Evolutionary conservation across 1,139 yeast species (phyloP).

Genomic region (Geotrichum bryndzae): DNA sequence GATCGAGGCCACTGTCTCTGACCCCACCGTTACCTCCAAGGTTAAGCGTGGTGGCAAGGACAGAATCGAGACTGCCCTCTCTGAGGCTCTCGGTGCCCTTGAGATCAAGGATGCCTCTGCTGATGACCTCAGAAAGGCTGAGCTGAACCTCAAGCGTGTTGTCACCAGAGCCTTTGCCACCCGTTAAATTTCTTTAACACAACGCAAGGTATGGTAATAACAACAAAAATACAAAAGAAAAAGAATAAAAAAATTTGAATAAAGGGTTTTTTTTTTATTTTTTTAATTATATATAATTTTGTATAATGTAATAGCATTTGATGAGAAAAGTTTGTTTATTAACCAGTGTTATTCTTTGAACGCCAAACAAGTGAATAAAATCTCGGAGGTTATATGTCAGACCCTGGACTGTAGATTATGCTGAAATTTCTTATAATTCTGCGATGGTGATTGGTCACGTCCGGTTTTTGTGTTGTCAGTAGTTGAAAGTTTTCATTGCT

Average conservation of each 20-base stretch:
- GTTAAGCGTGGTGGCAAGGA: slow-evolving; percentile 97
- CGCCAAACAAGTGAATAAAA: too few species aligned
- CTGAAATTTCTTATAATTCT: too few species aligned
- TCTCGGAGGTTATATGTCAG: too few species aligned
- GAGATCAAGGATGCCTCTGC: slow-evolving; percentile 95
- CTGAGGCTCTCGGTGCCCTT: slow-evolving; percentile 97
- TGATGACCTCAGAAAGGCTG: slow-evolving; percentile 98
- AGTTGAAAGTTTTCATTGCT: too few species aligned
- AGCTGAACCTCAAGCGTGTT: slow-evolving; percentile 97
- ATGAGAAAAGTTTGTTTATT: not conserved
- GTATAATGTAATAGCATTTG: not conserved
- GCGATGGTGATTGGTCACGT: too few species aligned
- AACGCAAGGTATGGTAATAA: not conserved
- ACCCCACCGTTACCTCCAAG: slow-evolving; percentile 97
- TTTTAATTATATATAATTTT: not conserved
- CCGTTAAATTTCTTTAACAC: slow-evolving; percentile 52
- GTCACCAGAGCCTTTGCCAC: slow-evolving; percentile 99
- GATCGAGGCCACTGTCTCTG: slow-evolving; percentile 93
- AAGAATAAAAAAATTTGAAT: not conserved
- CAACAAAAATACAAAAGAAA: not conserved
- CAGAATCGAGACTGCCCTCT: slow-evolving; percentile 96
- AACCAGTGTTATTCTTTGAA: not conserved
- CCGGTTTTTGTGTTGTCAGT: too few species aligned
- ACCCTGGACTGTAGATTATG: too few species aligned
- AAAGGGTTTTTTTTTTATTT: not conserved